Base-by-base conservation (phyloP, 805 yeast genomes). In the Myxozyma monticola region DNA sequence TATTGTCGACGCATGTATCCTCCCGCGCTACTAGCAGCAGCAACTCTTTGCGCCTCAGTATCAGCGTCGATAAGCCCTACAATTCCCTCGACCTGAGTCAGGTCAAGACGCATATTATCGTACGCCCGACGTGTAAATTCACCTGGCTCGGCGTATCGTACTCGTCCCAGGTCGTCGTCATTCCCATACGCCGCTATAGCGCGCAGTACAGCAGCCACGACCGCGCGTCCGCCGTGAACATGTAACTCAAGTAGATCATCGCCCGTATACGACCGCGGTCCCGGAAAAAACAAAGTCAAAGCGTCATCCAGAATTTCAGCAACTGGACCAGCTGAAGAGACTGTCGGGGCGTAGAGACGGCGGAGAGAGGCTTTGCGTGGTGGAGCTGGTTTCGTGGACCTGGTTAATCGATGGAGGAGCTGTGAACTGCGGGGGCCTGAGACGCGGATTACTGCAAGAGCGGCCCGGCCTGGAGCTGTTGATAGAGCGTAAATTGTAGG, bases 181-280 rank as follows among this genome's bases (percentile, higher is more conserved):
- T 37, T 8, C 50, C 51, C 56, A 36, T 30, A 46, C 14, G 37
- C 45, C 14, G 35, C 71, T 4, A 93, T 80, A 0, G 95, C 81
- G 3, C 70, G 70, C 41, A 90, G 61, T 0, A 90, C 85, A 0
- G 88, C 76, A 41, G 75, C 72, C 1, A 87, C 78, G 1, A 91
- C 88, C 0, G 98, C 96, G 10, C 77, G 80, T 3, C 98, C 97
- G 2, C 99, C 99, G 67, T 93, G 99, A 1, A 87, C 68, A 63
- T 93, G 97, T n/a, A 93, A 65, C 62, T 93, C 99, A 8, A 90
- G 71, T 22, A 85, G 60, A 60, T 91, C 96, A 65, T 93, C 98
- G 1, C 99, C 99, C 0, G 98, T 93, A 62, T 83, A 93, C 0
- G 96, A 83, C 12, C 75, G 71, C 0, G 97, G 97, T 1, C 76